Base-by-base conservation (phyloP, 148 eudicot species). In the Vaccinium corymbosum region DNA sequence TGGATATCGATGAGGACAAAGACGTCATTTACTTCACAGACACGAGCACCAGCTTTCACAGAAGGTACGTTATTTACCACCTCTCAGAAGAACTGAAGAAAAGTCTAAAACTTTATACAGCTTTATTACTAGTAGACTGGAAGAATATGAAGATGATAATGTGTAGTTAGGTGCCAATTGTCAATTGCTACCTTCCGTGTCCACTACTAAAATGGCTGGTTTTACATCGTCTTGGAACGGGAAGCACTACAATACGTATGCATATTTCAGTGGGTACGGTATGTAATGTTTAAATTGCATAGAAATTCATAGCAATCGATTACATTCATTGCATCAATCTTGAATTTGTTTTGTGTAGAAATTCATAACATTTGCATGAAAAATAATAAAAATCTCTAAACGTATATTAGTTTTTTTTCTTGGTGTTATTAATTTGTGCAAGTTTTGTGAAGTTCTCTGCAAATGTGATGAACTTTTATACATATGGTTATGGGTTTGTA, bases 11-110 rank as follows among this genome's bases (percentile, higher is more conserved):
- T 79, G 90, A 90, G 32, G 80, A 73, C 16, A 71, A 85, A 17
- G 87, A 82, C 74, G 88, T 85, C 14, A 82, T 90, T n/a, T 90
- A 90, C 89, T 87, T 90, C 84, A 83, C 90, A 35, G 92, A 90
- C 57, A 81, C 88, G 3, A 93, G 92, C 86, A 88, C 88, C 22
- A 78, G 22, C 17, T 90, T 85, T 71, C 78, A 85, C 38, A 83
- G 92, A 88, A 88, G 90, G 90, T 82, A 88, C 53, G 53, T 76
- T 14, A 29, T 25, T 38, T 81, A 12, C 56, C 50, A 50, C 22
- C 46, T 48, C 61, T 48, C 25, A 16, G 16, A 49, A 49, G 73
- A 7, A 51, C 42, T 25, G n/a, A 79, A 79, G 5, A 62, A n/a
- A 8, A n/a, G n/a, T n/a, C 70, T 62, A 9, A 56, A 35, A 35